Conservation (phyloP, 164 flowering plant genomes). For the Magnolia officinalis region DNA sequence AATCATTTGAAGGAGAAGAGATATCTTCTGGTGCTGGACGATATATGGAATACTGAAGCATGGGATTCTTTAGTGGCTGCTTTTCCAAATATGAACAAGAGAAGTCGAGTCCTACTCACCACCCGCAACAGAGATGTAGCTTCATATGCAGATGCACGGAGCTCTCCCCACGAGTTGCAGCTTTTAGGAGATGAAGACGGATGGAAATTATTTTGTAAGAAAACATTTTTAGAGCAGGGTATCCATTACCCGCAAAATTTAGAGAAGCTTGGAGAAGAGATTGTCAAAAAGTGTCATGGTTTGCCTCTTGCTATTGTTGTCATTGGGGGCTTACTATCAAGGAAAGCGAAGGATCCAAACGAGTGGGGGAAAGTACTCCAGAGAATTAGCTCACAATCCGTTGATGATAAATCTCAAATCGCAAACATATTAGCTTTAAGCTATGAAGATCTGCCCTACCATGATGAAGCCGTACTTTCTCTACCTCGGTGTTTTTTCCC, state of each 20-base stretch:
- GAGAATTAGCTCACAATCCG: slow-evolving; percentile 34
- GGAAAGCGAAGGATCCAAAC: slow-evolving; percentile 15
- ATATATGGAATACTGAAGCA: background rate
- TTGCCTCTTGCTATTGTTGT: slow-evolving; percentile 50
- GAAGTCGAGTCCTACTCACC: background rate
- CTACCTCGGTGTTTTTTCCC: slow-evolving; percentile 19
- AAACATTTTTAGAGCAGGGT: background rate
- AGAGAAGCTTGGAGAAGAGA: slow-evolving; percentile 5
- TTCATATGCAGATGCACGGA: background rate
- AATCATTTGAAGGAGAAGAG: background rate
- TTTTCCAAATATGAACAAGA: background rate
- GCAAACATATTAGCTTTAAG: slow-evolving; percentile 40
- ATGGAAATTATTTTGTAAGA: background rate
- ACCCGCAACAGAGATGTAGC: background rate
- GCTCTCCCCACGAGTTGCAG: background rate
- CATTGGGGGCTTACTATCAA: slow-evolving; percentile 42
- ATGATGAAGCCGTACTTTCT: slow-evolving; percentile 40
- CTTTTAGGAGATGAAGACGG: background rate
- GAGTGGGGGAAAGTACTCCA: slow-evolving; percentile 39
- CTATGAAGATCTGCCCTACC: slow-evolving; percentile 44
- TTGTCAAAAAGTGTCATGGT: slow-evolving; percentile 46
- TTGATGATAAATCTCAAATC: slow-evolving; percentile 26
- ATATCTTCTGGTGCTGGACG: background rate
- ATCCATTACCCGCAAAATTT: background rate
- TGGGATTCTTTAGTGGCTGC: background rate